Percentiles rank a stretch among this genome's conserved stretches.
These are phyloP conservation scores for Bjerkandera adusta DNA, from an alignment of 1,284 basidiomycete species.

Conservation along the genomic window DNA sequence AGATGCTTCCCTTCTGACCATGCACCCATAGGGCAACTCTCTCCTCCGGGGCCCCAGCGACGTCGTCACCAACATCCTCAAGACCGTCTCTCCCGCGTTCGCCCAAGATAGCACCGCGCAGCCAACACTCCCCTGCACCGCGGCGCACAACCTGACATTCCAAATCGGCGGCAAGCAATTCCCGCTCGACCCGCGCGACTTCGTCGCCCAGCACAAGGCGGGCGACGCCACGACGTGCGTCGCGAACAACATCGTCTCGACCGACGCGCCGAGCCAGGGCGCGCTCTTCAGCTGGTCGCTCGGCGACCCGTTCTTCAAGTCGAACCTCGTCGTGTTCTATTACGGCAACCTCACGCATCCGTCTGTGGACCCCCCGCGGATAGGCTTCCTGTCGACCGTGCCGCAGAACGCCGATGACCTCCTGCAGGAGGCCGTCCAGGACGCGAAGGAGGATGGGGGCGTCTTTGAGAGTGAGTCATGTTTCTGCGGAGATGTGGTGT, in stretches of 20 bases:
- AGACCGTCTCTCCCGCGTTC: conserved; percentile 33
- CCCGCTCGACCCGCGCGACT: conserved; percentile 66
- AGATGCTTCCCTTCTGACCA: conserved; percentile 1
- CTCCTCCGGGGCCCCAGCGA: conserved; percentile 38
- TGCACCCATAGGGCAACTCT: conserved; percentile 38
- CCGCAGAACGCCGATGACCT: conserved; percentile 45
- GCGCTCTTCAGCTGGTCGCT: conserved; percentile 37
- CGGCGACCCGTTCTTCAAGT: conserved; percentile 41
- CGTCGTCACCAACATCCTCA: conserved; percentile 39
- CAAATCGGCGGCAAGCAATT: conserved; percentile 60
- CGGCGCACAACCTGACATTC: conserved; percentile 56
- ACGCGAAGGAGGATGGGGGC: conserved; percentile 36
- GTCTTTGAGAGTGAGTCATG: conserved; percentile 40
- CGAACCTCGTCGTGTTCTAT: conserved; percentile 49
- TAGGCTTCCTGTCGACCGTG: conserved; percentile 69
- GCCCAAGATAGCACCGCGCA: conserved; percentile 24
- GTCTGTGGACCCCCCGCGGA: conserved; percentile 60
- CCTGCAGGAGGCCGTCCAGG: conserved; percentile 38
- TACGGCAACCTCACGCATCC: conserved; percentile 66
- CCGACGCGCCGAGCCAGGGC: conserved; percentile 46
- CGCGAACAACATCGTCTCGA: conserved; percentile 47
- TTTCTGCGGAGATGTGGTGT: not conserved
- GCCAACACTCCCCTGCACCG: conserved; percentile 39
- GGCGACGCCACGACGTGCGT: conserved; percentile 43
- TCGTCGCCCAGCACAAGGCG: conserved; percentile 39